These are phyloP conservation scores for Mycena latifolia DNA, from an alignment of 768 basidiomycete genomes.

Conservation along the genomic window DNA sequence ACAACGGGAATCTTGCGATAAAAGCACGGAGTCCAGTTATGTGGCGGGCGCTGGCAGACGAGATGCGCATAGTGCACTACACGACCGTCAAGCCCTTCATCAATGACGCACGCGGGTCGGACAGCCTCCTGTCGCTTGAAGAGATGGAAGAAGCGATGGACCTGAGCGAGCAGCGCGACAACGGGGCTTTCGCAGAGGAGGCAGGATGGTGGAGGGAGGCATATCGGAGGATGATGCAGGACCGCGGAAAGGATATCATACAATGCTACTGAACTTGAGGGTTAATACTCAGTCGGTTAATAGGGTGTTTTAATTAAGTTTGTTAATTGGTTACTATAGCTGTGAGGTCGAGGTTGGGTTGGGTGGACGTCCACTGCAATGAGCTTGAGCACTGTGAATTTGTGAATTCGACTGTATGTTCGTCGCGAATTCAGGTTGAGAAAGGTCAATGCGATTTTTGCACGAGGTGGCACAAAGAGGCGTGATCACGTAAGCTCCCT, in stretches of 20 bases:
- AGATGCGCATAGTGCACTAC: slow-evolving; percentile 50
- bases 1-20: slow-evolving; percentile 53
- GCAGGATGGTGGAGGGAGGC: slow-evolving; percentile 45
- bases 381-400: too few relatives aligned
- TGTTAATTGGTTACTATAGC: too few relatives aligned
- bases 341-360: too few relatives aligned
- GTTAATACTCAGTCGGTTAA: too few relatives aligned
- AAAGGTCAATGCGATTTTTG: too few relatives aligned
- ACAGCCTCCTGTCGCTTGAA: slow-evolving; percentile 35
- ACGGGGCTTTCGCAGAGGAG: slow-evolving; percentile 42
- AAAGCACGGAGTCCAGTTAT: slow-evolving; percentile 44
- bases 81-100: slow-evolving; percentile 38
- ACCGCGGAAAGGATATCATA: slow-evolving; percentile 18
- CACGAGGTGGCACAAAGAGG: too few relatives aligned
- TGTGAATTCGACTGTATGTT: too few relatives aligned
- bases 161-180: slow-evolving; percentile 19
- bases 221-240: slow-evolving; percentile 39
- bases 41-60: slow-evolving; percentile 45
- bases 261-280: background rate
- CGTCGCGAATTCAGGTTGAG: too few relatives aligned
- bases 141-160: slow-evolving; percentile 40
- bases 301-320: too few relatives aligned
- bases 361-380: too few relatives aligned
- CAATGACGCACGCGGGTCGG: background rate
- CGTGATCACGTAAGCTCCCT: too few relatives aligned